Base-by-base conservation (phyloP, 1,139 yeast genomes). In the Scheffersomyces illinoinensis region DNA sequence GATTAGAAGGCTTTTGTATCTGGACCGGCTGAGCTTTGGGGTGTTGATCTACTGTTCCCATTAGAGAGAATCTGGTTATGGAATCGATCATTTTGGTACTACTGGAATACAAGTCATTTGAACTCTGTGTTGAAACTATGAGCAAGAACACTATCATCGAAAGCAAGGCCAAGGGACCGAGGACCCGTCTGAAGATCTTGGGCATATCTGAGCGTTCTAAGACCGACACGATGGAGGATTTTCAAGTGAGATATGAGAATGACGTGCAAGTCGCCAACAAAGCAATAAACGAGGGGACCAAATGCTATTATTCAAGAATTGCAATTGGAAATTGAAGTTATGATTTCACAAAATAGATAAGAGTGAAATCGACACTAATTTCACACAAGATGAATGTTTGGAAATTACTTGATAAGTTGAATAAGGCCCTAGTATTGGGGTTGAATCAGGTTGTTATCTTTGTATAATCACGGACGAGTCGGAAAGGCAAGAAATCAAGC, bases 51-150 rank as follows among this genome's bases (percentile, higher is more conserved):
- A 48, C 51, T n/a, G 51, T 48, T 20, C 24, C 24, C 24, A 24
- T 48, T 21, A 48, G 56, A 33, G 66, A 55, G 26, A 66, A 59
- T 54, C 68, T 72, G 49, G 69, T 61, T 48, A 70, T 56, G 1
- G 70, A 63, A 57, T 68, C 72, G 53, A 71, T 60, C 19, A 73
- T 56, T 18, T 67, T 64, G 33, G 62, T 53, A 5, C 67, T 61
- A 19, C 61, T 56, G 52, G 54, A 55, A 5, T 46, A 26, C 53
- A 47, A 24, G n/a, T 50, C 23, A 39, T 57, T 50, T 20, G 20
- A 21, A 17, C 66, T 56, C 52, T 60, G 64, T 19, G 61, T 63
- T n/a, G 65, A 54, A 33, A 67, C 56, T 56, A 64, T 62, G 18
- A 68, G 52, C 6, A 65, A 62, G 43, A 33, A 33, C 17, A 62